A percentile compares a stretch with the other conserved stretches of the same genome.
Conservation (phyloP, 2,329 filamentous ascomycete species). For the Nigrograna mackinnonii region DNA sequence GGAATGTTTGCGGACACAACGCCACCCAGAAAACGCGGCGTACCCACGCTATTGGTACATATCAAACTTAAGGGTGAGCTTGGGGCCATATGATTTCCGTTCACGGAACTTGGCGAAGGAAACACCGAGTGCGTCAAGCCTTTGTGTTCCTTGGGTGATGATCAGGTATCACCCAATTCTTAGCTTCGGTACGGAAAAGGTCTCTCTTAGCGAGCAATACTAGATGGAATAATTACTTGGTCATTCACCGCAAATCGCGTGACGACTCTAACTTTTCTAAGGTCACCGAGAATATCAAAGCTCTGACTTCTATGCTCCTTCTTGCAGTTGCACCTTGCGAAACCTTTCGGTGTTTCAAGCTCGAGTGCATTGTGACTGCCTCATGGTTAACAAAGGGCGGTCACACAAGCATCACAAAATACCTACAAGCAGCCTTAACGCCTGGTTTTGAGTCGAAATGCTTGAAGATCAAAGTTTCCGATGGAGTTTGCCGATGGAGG, state of each 20-base stretch:
- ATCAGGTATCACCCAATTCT: not conserved
- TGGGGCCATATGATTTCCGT: no score
- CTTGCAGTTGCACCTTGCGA: not conserved
- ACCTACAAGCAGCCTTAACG: conserved; percentile 2
- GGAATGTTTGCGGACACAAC: no score
- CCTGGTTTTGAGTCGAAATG: conserved; percentile 5
- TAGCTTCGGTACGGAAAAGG: no score
- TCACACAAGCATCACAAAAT: no score
- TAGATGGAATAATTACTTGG: not conserved
- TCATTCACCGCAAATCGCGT: not conserved
- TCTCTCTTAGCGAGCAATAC: not conserved
- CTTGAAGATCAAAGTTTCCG: conserved; percentile 7
- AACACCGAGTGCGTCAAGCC: not conserved
- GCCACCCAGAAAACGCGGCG: no score
- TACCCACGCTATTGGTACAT: no score
- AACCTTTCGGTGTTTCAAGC: not conserved
- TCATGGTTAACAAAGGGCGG: not conserved
- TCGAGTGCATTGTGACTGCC: not conserved
- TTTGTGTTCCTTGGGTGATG: not conserved
- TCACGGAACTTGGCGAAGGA: no score
- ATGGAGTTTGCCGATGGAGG: conserved; percentile 2
- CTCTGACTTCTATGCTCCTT: conserved; percentile 3
- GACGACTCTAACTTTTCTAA: not conserved
- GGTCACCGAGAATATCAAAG: conserved; percentile 1
- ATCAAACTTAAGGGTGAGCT: no score